A percentile compares a stretch with the other conserved stretches of the same genome.
Conservation (phyloP, 257 asterid genomes). For the Jacaranda mimosifolia region DNA sequence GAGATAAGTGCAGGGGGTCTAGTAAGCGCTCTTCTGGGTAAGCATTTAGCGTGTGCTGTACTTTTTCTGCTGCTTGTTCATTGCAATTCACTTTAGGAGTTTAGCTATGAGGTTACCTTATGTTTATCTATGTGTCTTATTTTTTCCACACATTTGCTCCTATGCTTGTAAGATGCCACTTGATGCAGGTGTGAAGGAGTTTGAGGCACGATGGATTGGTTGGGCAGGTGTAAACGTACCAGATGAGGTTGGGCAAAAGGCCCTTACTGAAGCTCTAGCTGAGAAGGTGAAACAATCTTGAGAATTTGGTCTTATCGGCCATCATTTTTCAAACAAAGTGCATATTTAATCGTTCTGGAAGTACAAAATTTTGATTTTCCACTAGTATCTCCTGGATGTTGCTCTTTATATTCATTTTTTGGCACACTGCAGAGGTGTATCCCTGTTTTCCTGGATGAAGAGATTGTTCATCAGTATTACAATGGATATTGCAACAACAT, state of each 20-base stretch:
- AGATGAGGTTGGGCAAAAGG: conserved; percentile 76
- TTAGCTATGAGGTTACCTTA: not conserved
- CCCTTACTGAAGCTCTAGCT: conserved; percentile 76
- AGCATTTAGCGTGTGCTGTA: conserved; percentile 28
- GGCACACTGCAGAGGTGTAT: conserved; percentile 63
- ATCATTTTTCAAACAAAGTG: not conserved
- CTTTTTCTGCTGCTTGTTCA: conserved; percentile 26
- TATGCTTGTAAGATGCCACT: conserved; percentile 33
- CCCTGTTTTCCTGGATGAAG: conserved; percentile 85
- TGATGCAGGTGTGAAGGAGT: conserved; percentile 72
- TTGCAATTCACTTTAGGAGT: not conserved
- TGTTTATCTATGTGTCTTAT: conserved; percentile 5
- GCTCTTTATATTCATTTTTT: conserved; percentile 6
- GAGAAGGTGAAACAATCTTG: conserved; percentile 62
- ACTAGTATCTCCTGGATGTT: conserved; percentile 11
- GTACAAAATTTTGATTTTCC: not conserved
- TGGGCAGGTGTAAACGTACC: conserved; percentile 92
- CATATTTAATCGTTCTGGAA: conserved; percentile 4
- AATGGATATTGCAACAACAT: conserved; percentile 87
- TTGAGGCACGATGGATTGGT: conserved; percentile 91
- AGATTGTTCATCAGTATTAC: conserved; percentile 75
- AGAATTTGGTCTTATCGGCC: conserved; percentile 25
- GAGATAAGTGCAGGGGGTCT: conserved; percentile 91
- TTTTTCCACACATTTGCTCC: conserved; percentile 28
- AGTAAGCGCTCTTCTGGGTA: conserved; percentile 86